These are phyloP conservation scores for Rhododendron simsii DNA, from an alignment of 148 eudicot genomes.

Conservation along the genomic window DNA sequence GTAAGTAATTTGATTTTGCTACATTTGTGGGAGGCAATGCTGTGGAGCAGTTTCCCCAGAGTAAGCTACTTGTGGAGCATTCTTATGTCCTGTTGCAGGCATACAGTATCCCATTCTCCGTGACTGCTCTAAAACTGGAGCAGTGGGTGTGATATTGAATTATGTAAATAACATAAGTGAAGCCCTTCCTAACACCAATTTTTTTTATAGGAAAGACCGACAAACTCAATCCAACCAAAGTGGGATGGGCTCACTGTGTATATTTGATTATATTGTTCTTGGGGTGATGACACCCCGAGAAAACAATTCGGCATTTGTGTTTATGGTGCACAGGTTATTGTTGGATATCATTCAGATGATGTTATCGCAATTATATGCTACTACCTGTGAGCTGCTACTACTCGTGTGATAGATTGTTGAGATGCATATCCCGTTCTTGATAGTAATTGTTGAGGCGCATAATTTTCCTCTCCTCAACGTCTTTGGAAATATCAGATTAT, in stretches of 20 bases:
- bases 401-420: no score
- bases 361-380: neutral
- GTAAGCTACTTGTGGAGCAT: no score
- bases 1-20: no score
- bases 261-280: no score
- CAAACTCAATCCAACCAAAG: neutral
- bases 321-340: neutral
- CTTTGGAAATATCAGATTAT: neutral
- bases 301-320: neutral
- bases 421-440: no score
- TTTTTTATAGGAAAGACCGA: neutral
- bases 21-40: no score
- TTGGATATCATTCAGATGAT: neutral
- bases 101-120: neutral
- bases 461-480: no score
- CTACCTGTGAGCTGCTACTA: no score
- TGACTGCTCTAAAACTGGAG: neutral
- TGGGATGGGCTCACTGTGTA: neutral
- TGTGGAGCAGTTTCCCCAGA: no score
- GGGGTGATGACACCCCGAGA: no score
- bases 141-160: neutral
- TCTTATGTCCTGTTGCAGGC: neutral
- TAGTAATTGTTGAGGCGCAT: no score
- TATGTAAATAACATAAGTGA: neutral
- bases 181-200: neutral